Evolutionary conservation across 1,139 yeast species (phyloP), one percentile per base, ranked within the genome.

Genomic region (Suhomyces bolitotheri): DNA sequence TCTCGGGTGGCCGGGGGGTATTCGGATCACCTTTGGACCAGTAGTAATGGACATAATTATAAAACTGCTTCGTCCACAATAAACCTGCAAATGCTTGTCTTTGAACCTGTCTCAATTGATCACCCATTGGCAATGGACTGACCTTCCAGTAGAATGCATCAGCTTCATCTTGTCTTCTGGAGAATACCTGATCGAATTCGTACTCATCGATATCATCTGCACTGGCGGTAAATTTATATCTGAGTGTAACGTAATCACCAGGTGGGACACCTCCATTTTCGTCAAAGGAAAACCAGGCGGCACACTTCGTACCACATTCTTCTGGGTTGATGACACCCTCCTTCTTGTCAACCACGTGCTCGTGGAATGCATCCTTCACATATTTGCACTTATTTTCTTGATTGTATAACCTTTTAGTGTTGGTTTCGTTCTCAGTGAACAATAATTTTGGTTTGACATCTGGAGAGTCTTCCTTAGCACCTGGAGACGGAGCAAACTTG

Each of bases 31-130:
- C 97, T 43, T 77, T 71, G 31, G 82, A 78, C 97, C 97, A 90
- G 51, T 85, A 85, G 43, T 80, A 80, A 61, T 85, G 95, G 40
- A 90, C 80, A 54, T 89, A 86, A 55, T 87, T 84, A 59, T 90
- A 90, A 58, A 84, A 90, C 60, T 90, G 97, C 58, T 90, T 90
- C 8, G 95, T 82, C 97, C 97, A 90, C 53, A 90, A 69, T 62
- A 90, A 72, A 1, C 97, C 97, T 7, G 97, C 92, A 60, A 88
- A 86, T 0, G 97, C 96, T 64, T 90, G 97, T 55, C 97, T 78
- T 67, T 90, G 97, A 39, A 90, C 82, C 51, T 77, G 80, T 57
- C 96, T 74, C 51, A 90, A 71, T 43, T 85, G 88, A 43, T 87
- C 94, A 28, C 87, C 76, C 45, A 89, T 76, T 25, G 96, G 96